Evolutionary conservation across 768 basidiomycete genomes (phyloP), one percentile per base, ranked within the genome.

Genomic region (Boletus huronensis): DNA sequence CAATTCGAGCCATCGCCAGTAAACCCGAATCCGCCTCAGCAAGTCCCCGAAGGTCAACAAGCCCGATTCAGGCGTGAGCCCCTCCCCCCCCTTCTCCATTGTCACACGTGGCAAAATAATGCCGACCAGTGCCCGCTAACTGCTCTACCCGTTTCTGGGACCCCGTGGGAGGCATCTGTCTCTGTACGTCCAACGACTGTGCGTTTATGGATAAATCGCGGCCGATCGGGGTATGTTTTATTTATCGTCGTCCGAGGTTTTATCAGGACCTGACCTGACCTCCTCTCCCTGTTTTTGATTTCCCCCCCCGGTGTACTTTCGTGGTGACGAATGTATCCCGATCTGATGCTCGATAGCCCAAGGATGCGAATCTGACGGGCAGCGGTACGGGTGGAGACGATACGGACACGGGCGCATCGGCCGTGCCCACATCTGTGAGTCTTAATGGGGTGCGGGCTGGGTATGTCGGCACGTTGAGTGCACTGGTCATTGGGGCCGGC

Each of bases 91-190:
- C 11, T 25, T 19, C 6, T 43, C 29, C 14, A 5, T 26, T 16
- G 13, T 28, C 19, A 36, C n/a, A 36, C 26, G 26, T 10, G 16
- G 6, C 9, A 19, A 46, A 14, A 46, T 1, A 11, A 11, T 16
- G 16, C 25, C 21, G 19, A 21, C 14, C 42, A 87, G 85, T 89
- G 3, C 81, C 87, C 23, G 53, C 76, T 21, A 87, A 87, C 71
- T 90, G 88, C 69, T 84, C 85, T 5, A 90, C 87, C 10, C 77
- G 85, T 3, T 91, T 87, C 77, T 90, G 87, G 87, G 88, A 91
- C 67, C 90, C 90, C 2, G 77, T 90, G 48, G 74, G 59, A 26
- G 84, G 82, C 60, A 70, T 75, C 35, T 91, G 90, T 59, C 70
- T 84, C 48, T 91, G 88, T 70, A 77, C 70, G 0, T 77, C 79